Evolutionary conservation across 768 basidiomycete genomes (phyloP).

Genomic region (Leccinum rimulosum): DNA sequence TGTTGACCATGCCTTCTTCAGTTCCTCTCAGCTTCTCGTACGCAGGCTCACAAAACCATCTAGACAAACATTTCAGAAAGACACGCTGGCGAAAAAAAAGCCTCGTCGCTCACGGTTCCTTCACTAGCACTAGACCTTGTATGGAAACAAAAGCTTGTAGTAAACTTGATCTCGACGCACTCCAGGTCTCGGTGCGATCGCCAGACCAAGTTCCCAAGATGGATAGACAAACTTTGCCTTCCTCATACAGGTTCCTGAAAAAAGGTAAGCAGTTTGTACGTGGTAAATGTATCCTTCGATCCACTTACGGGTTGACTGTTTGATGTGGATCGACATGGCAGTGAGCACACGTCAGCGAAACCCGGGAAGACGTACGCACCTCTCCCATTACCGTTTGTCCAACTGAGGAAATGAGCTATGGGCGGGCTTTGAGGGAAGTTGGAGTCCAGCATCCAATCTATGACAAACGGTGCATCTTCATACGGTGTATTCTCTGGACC

Average conservation of each 20-base stretch:
- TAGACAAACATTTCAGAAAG: slow-evolving; percentile 26
- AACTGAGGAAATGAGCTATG: slow-evolving; percentile 85
- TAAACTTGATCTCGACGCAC: slow-evolving; percentile 75
- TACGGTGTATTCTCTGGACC: slow-evolving; percentile 96
- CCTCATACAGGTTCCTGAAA: slow-evolving; percentile 84
- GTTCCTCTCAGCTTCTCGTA: slow-evolving; percentile 92
- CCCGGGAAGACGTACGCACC: slow-evolving; percentile 15
- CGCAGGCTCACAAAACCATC: slow-evolving; percentile 91
- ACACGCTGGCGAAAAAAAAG: slow-evolving; percentile 1
- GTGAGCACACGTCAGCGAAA: neutral
- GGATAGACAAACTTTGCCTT: slow-evolving; percentile 92
- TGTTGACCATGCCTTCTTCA: slow-evolving; percentile 85
- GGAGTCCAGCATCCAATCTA: slow-evolving; percentile 88
- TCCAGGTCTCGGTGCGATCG: slow-evolving; percentile 88
- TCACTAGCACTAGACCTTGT: slow-evolving; percentile 89
- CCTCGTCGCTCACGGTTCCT: slow-evolving; percentile 70
- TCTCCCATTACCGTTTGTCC: slow-evolving; percentile 93
- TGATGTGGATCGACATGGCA: neutral
- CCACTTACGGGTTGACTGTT: slow-evolving; percentile 70
- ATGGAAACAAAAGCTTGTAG: slow-evolving; percentile 93
- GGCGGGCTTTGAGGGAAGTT: slow-evolving; percentile 84
- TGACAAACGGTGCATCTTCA: slow-evolving; percentile 90
- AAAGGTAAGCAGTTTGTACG: slow-evolving; percentile 1
- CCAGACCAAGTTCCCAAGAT: slow-evolving; percentile 92
- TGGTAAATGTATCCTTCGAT: neutral